Conservation (phyloP, 2,329 filamentous ascomycete genomes). For the Claviceps sp. region DNA sequence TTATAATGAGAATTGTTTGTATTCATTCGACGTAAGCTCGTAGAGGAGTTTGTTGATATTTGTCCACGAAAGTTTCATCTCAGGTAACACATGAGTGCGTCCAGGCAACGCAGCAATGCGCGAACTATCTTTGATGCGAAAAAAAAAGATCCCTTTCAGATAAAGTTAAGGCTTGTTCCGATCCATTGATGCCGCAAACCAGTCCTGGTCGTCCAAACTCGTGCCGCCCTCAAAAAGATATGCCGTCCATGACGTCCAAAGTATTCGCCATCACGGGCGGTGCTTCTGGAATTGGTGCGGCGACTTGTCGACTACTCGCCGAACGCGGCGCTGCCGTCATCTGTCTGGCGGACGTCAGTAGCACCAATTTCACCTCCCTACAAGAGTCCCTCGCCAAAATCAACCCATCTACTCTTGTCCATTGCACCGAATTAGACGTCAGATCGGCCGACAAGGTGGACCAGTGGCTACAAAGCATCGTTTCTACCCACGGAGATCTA, state of each 20-base stretch:
- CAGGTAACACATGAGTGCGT: too few relatives aligned
- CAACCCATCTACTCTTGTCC: neutral
- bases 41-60: neutral
- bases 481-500: neutral
- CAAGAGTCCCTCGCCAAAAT: neutral
- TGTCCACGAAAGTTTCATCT: neutral
- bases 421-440: neutral
- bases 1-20: too few relatives aligned
- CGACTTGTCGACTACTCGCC: constrained; percentile 2
- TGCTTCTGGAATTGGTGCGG: constrained; percentile 2
- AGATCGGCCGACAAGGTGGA: neutral
- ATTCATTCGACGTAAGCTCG: too few relatives aligned
- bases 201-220: too few relatives aligned
- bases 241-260: neutral
- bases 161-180: too few relatives aligned
- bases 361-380: neutral
- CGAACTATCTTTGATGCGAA: too few relatives aligned
- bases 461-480: neutral
- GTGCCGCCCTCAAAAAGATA: neutral
- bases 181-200: neutral
- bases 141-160: neutral
- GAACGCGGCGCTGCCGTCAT: neutral
- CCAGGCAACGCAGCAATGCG: too few relatives aligned
- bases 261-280: constrained; percentile 1
- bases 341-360: neutral